These are phyloP conservation scores for Diplocarpon rosae DNA, from an alignment of 2,329 filamentous ascomycete genomes.

Conservation along the genomic window DNA sequence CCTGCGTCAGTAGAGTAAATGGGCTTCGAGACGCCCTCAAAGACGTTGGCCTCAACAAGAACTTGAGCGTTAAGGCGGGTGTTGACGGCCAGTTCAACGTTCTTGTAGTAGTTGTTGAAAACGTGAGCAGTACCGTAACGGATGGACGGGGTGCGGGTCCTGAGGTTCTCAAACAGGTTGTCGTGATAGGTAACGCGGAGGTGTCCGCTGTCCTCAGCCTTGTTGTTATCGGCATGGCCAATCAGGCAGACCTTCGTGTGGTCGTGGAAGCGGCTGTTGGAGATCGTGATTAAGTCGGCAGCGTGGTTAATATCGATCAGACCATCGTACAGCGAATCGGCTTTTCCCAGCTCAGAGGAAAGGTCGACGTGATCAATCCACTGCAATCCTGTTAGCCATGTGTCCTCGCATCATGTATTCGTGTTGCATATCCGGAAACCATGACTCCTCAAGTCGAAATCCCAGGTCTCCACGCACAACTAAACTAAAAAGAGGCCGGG, in stretches of 20 bases:
- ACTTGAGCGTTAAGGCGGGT: no score
- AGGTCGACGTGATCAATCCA: no score
- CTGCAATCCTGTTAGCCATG: no score
- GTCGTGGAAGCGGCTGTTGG: conserved; percentile 41
- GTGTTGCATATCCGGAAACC: no score
- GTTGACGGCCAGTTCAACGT: no score
- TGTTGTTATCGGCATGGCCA: conserved; percentile 49
- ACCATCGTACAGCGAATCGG: conserved; percentile 53
- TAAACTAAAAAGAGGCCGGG: no score
- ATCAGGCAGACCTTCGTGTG: conserved; percentile 53
- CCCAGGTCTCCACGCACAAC: no score
- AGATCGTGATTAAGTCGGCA: conserved; percentile 47
- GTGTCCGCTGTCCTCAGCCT: conserved; percentile 46
- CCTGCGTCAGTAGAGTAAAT: conserved; percentile 36
- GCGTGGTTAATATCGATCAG: conserved; percentile 53
- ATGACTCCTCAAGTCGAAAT: no score
- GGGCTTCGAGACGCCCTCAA: conserved; percentile 35
- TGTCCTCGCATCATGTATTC: no score
- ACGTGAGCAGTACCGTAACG: conserved; percentile 57
- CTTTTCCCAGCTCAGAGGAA: conserved; percentile 44
- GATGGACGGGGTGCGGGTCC: conserved; percentile 50
- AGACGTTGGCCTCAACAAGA: conserved; percentile 43
- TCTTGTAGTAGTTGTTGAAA: no score
- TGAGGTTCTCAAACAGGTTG: conserved; percentile 55
- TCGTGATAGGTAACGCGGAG: conserved; percentile 54